Evolutionary conservation across 192 early-diverging fungal genomes (phyloP).

Genomic region (Gryganskiella cystojenkinii): DNA sequence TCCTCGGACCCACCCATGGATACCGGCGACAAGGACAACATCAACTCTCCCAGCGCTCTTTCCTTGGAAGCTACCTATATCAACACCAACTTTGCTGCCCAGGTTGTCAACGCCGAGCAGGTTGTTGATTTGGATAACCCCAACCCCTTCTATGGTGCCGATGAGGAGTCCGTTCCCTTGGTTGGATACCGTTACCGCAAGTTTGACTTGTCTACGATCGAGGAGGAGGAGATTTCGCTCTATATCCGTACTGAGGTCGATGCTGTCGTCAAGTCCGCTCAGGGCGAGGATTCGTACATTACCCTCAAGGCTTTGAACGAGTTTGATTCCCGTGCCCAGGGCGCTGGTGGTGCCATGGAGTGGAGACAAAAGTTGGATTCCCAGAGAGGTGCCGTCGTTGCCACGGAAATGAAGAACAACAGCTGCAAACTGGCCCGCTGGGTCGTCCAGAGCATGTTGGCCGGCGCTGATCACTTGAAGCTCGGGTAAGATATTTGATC

Average conservation of each 20-base stretch:
- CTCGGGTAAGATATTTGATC: slow-evolving; percentile 69
- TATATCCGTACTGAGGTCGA: slow-evolving; percentile 92
- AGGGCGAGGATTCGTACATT: slow-evolving; percentile 62
- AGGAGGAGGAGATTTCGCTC: slow-evolving; percentile 75
- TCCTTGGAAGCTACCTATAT: slow-evolving; percentile 90
- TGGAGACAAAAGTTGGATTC: slow-evolving; percentile 96
- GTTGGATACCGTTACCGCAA: slow-evolving; percentile 92
- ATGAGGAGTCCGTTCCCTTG: slow-evolving; percentile 61
- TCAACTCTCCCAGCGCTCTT: slow-evolving; percentile 89
- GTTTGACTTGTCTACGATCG: slow-evolving; percentile 76
- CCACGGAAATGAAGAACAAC: slow-evolving; percentile 99
- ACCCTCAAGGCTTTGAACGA: slow-evolving; percentile 91
- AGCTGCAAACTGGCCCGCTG: slow-evolving; percentile 93
- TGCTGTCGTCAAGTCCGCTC: slow-evolving; percentile 70
- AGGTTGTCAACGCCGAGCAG: slow-evolving; percentile 69
- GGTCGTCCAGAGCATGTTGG: slow-evolving; percentile 92
- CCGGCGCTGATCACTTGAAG: slow-evolving; percentile 91
- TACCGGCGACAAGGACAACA: slow-evolving; percentile 83
- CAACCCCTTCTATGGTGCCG: slow-evolving; percentile 79
- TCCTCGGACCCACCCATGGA: slow-evolving; percentile 92
- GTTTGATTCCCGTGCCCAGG: slow-evolving; percentile 88
- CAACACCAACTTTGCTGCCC: slow-evolving; percentile 85
- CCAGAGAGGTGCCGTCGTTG: slow-evolving; percentile 95
- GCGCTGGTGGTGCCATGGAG: slow-evolving; percentile 88
- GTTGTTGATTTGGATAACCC: slow-evolving; percentile 68